Base-by-base conservation (phyloP, 495 filamentous ascomycete species). In the Aspergillus asperescens region DNA sequence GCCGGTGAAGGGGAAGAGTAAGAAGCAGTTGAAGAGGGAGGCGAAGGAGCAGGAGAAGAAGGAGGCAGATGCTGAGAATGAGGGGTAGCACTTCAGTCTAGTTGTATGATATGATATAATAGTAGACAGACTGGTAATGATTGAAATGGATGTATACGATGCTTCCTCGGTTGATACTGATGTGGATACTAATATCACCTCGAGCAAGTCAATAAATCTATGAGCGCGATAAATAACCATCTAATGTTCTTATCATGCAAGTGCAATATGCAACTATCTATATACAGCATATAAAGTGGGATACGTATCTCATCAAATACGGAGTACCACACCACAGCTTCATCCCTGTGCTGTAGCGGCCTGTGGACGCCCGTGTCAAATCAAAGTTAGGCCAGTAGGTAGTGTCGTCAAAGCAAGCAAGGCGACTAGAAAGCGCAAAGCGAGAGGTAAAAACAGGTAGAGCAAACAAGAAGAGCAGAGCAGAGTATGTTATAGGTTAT, bases 11-110 rank as follows among this genome's bases (percentile, higher is more conserved):
- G 55, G 53, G 12, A 70, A 72, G 59, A 77, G 75, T 43, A 77
- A 69, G 57, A 75, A 69, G 61, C 73, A 77, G 60, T 62, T 69
- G 63, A 84, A 81, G 60, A 77, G 69, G 47, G 69, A 80, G 13
- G 75, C 77, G 61, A 72, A 74, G 43, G 69, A 68, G 7, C 64
- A 77, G 51, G 74, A 73, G 60, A 61, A 71, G 44, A 34, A 46
- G 57, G 23, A 40, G 48, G 8, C 1, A 10, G 18, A 20, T 6
- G 7, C 8, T 15, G 25, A 20, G 20, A 15, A 6, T n/a, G 15
- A 29, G 5, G 6, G 23, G 9, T 1, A 38, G 35, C 35, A 19
- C 20, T 12, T 13, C 18, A 12, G 5, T 35, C n/a, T n/a, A n/a
- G n/a, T n/a, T n/a, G n/a, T n/a, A n/a, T n/a, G n/a, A n/a, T n/a